These are phyloP conservation scores for Gossypium longicalyx DNA, from an alignment of 345 rosid species.

Conservation along the genomic window DNA sequence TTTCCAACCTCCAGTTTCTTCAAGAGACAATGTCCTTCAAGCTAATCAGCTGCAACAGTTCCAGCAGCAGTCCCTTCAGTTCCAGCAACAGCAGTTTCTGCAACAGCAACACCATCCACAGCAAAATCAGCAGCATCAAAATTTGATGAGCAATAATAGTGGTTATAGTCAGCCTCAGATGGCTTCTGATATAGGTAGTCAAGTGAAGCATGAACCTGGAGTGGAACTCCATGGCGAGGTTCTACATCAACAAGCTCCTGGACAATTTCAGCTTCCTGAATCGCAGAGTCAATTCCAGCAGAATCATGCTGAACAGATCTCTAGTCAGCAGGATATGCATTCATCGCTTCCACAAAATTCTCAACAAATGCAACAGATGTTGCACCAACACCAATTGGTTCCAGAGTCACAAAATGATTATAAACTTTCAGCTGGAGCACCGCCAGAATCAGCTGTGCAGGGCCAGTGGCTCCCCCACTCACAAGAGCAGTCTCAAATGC, in stretches of 20 bases:
- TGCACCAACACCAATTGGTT: conserved; percentile 46
- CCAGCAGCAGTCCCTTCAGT: conserved; percentile 54
- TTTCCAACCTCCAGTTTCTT: conserved; percentile 43
- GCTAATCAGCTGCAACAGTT: conserved; percentile 62
- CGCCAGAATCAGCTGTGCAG: conserved; percentile 47
- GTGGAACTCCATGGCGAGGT: conserved; percentile 45
- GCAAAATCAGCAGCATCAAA: conserved; percentile 61
- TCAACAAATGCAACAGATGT: conserved; percentile 50
- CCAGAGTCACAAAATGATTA: conserved; percentile 49
- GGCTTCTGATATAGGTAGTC: conserved; percentile 43
- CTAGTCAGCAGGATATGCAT: conserved; percentile 41
- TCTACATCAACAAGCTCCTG: conserved; percentile 54
- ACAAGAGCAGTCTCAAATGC: conserved; percentile 44
- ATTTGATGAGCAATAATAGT: conserved; percentile 27
- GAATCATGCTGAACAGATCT: conserved; percentile 46
- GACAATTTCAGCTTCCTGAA: conserved; percentile 53
- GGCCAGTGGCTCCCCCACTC: conserved; percentile 62
- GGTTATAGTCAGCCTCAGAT: conserved; percentile 48
- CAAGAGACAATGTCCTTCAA: conserved; percentile 48
- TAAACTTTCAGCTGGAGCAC: conserved; percentile 44
- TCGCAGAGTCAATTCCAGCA: conserved; percentile 68
- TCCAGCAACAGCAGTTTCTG: conserved; percentile 55
- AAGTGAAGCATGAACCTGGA: conserved; percentile 67
- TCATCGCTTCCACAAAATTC: conserved; percentile 47
- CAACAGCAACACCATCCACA: conserved; percentile 53